Conservation (phyloP, 176 grass and related monocot genomes). For the Thinopyrum elongatum region DNA sequence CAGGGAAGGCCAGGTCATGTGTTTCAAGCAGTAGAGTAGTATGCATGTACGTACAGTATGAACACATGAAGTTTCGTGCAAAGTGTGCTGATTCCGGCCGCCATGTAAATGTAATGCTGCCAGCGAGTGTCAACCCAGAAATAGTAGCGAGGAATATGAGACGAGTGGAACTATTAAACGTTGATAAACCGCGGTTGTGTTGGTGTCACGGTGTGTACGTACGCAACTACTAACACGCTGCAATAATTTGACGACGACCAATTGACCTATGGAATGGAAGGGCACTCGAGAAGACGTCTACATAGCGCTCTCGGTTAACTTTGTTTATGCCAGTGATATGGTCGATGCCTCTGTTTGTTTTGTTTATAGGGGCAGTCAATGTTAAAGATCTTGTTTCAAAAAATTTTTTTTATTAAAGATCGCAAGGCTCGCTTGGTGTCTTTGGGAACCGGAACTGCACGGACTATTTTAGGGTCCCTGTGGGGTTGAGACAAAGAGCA, state of each 20-base stretch:
- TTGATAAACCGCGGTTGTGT: not conserved
- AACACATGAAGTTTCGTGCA: conserved; percentile 22
- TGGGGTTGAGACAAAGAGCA: not conserved
- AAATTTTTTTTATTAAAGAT: conserved; percentile 26
- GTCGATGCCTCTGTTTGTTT: not conserved
- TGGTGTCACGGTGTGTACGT: conserved; percentile 5
- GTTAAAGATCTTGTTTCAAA: conserved; percentile 6
- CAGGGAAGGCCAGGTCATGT: not conserved
- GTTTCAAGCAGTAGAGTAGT: too few species aligned
- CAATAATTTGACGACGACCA: conserved; percentile 44
- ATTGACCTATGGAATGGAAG: not conserved
- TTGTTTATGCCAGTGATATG: conserved; percentile 19
- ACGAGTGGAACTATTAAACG: not conserved
- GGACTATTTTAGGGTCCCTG: not conserved
- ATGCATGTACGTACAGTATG: conserved; percentile 4
- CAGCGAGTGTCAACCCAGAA: not conserved
- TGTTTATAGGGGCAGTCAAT: conserved; percentile 35
- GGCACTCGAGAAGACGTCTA: not conserved
- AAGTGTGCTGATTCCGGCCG: not conserved
- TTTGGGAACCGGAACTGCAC: not conserved
- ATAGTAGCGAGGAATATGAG: not conserved
- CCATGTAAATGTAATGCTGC: not conserved
- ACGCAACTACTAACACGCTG: not conserved
- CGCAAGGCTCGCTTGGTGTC: not conserved
- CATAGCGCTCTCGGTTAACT: not conserved